Base-by-base conservation (phyloP, 495 filamentous ascomycete genomes). In the Talaromyces ruber region DNA sequence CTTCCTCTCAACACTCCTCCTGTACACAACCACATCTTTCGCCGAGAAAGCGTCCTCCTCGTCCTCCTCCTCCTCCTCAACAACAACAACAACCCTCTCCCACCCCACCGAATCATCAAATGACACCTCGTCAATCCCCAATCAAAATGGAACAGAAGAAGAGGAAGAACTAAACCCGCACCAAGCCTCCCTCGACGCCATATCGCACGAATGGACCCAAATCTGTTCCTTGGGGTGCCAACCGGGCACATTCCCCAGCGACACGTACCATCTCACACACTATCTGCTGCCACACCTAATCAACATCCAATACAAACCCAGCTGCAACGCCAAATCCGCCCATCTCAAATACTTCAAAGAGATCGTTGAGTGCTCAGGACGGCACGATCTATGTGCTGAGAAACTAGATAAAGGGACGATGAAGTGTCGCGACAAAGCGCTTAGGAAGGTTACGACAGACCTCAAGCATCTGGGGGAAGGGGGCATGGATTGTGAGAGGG, bases 401-500 rank as follows among this genome's bases (percentile, higher is more conserved):
- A 59, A 54, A 29, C 9, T 59, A 4, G 57, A 60, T 39, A 30
- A 32, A 16, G 28, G 18, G 28, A 60, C 59, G 9, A 50, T 47
- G 25, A 52, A 60, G 14, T 60, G 59, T 32, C 24, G 43, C 4
- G 43, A 51, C 24, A 45, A 60, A 7, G 59, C 59, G n/a, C 22
- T 60, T 6, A 21, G 59, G 4, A 60, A 52, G 9, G 59, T 60
- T 0, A 52, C 59, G 18, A 29, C 43, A 5, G 39, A 37, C 8
- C 18, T 60, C 0, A 60, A 60, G 14, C 59, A 60, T 60, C 11
- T 60, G 39, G 59, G 59, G 14, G 59, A 60, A 21, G 21, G 16
- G 24, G 59, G 59, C 0, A 60, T 60, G 59, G 59, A 60, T 52
- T 60, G 59, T 25, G 59, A 60, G 43, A 26, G 43, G n/a, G 59